Evolutionary conservation across 257 asterid species (phyloP), one percentile per base, ranked within the genome.

Genomic region (Salvia hispanica): DNA sequence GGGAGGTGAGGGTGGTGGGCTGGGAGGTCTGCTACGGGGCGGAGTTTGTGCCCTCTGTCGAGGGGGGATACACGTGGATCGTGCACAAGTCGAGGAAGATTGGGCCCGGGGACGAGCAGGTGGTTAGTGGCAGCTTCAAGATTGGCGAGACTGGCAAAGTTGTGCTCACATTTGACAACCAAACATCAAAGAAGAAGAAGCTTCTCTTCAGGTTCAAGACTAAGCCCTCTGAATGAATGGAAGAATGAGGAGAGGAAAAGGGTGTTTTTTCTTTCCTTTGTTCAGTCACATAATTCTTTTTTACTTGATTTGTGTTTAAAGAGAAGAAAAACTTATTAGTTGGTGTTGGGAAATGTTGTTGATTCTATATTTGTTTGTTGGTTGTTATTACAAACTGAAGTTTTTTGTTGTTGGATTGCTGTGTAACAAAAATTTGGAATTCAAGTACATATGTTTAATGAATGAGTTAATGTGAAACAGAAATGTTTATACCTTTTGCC

Each of bases 1-100:
- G 98, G 98, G 97, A 92, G 80, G 93, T 78, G 18, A 84, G 98
- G 72, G 97, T 92, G 13, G 71, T 84, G 1, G 98, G 98, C 0
- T 89, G 96, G 95, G 98, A 92, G 5, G 82, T 86, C 0, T 74
- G 86, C 7, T 88, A 92, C 33, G 96, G 95, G 39, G 98, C 97
- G 10, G 98, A 92, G 74, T 92, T 89, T 33, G 95, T 84, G 16
- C 98, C 98, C 0, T 72, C 78, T 11, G 76, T 80, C 0, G 96
- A 92, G 69, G 98, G 92, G 6, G 90, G 90, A 12, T 92, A 92
- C 91, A 92, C 97, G 2, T 84, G 89, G 80, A 86, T 92, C 3
- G 82, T 92, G 2, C 88, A 82, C 50, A 92, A 92, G 82, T 65
- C 93, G 0, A 78, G 98, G 75, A 92, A 92, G 77, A 76, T 89